Conservation (phyloP, 2,329 filamentous ascomycete genomes). For the Colletotrichum theobromicola region DNA sequence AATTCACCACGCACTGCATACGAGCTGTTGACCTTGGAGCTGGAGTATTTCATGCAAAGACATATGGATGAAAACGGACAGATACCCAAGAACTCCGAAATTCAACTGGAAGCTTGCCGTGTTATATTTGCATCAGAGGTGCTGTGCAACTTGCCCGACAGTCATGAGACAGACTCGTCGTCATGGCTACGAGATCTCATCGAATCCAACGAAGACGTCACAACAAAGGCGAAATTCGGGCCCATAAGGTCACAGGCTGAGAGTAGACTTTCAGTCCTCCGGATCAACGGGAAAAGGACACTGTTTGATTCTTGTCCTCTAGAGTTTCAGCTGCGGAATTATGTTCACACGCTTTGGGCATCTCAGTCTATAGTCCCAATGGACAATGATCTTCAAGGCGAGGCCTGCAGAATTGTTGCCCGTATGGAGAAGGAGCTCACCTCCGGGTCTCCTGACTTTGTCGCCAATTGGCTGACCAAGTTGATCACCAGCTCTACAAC, state of each 20-base stretch:
- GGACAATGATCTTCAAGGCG: slow-evolving; percentile 64
- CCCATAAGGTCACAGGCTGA: slow-evolving; percentile 52
- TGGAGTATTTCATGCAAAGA: slow-evolving; percentile 57
- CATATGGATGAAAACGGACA: slow-evolving; percentile 44
- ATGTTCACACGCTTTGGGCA: slow-evolving; percentile 59
- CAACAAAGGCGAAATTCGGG: slow-evolving; percentile 51
- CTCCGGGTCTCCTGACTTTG: slow-evolving; percentile 48
- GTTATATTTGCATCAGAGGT: slow-evolving; percentile 63
- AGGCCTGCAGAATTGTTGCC: slow-evolving; percentile 64
- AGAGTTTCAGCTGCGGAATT: slow-evolving; percentile 59
- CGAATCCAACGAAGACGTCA: slow-evolving; percentile 50
- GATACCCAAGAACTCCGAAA: slow-evolving; percentile 54
- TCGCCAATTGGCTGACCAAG: slow-evolving; percentile 62
- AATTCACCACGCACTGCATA: slow-evolving; percentile 62
- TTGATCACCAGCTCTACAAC: slow-evolving; percentile 51
- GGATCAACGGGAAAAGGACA: slow-evolving; percentile 63
- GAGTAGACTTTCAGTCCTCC: slow-evolving; percentile 51
- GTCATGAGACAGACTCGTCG: slow-evolving; percentile 38
- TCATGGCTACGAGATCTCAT: slow-evolving; percentile 66
- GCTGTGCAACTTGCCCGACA: slow-evolving; percentile 34
- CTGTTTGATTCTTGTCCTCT: slow-evolving; percentile 63
- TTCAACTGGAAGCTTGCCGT: slow-evolving; percentile 61
- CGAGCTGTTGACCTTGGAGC: slow-evolving; percentile 63
- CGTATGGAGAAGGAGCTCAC: slow-evolving; percentile 57
- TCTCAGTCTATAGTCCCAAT: slow-evolving; percentile 51